phyloP scores from a whole-genome alignment of 257 asterid species.

The Jacaranda copaia region DNA sequence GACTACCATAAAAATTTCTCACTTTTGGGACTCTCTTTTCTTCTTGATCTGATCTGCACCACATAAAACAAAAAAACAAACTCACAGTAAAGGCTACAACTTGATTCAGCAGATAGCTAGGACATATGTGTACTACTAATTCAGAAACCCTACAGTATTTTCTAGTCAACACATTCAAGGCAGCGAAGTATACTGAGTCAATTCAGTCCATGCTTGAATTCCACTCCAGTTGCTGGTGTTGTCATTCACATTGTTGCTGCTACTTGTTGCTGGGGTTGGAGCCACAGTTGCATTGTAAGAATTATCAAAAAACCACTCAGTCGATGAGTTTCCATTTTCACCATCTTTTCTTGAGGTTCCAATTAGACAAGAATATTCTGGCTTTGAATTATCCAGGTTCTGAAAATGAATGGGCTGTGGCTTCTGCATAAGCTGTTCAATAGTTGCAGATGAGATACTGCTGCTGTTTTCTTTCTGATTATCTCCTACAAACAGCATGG shows the following conservation, averaged over 20 bases:
- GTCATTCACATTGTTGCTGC: constrained; percentile 33
- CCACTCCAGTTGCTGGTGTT: constrained; percentile 56
- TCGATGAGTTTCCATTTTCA: constrained; percentile 42
- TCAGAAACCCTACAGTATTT: constrained; percentile 9
- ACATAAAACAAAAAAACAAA: constrained; percentile 28
- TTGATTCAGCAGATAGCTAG: background rate
- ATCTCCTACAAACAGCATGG: constrained; percentile 52
- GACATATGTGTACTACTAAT: background rate
- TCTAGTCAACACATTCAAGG: constrained; percentile 39
- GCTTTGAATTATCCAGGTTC: constrained; percentile 48
- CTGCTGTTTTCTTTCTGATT: constrained; percentile 39
- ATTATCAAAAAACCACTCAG: constrained; percentile 62
- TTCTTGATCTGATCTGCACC: constrained; percentile 26
- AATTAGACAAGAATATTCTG: constrained; percentile 28
- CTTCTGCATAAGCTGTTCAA: constrained; percentile 41
- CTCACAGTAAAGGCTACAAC: constrained; percentile 27
- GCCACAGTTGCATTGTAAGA: constrained; percentile 38
- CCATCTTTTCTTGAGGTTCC: constrained; percentile 50
- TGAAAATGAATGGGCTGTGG: constrained; percentile 66
- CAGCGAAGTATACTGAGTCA: constrained; percentile 54
- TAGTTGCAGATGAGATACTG: constrained; percentile 22
- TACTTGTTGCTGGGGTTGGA: constrained; percentile 40
- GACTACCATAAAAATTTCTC: background rate
- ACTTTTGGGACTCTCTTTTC: background rate
- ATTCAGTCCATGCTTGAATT: constrained; percentile 60